Percentiles rank a stretch among this genome's conserved stretches.
These are phyloP conservation scores for Trichoderma harzianum DNA, from an alignment of 2,329 filamentous ascomycete species.

Conservation along the genomic window DNA sequence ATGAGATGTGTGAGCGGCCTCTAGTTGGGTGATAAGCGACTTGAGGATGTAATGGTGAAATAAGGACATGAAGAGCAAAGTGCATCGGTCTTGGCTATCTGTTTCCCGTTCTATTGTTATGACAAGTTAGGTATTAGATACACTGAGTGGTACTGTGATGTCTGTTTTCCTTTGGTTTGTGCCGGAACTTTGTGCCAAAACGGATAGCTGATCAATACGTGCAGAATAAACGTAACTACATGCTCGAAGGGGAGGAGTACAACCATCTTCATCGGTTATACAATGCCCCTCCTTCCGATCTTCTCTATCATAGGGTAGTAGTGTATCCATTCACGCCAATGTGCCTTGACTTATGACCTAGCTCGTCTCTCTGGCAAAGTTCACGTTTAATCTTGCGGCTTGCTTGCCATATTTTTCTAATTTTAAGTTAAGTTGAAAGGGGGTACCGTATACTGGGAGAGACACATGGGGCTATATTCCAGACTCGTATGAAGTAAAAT, in stretches of 20 bases:
- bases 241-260: not conserved
- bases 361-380: not conserved
- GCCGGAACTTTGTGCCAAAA: not conserved
- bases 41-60: not conserved
- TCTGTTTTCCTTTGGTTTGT: not conserved
- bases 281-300: not conserved
- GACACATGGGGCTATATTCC: rapidly evolving
- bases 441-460: not conserved
- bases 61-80: not conserved
- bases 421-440: no score
- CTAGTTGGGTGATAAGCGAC: not conserved
- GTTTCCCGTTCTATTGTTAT: not conserved
- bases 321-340: not conserved
- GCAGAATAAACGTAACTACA: not conserved
- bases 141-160: not conserved
- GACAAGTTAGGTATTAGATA: not conserved
- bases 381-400: not conserved
- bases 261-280: not conserved
- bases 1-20: not conserved
- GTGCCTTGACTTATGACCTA: not conserved
- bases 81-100: not conserved
- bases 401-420: not conserved
- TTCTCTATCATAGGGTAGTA: not conserved
- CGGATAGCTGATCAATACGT: not conserved
- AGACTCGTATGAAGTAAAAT: not conserved